Conservation (phyloP, 768 basidiomycete species). For the Leucocoprinus sp. region DNA sequence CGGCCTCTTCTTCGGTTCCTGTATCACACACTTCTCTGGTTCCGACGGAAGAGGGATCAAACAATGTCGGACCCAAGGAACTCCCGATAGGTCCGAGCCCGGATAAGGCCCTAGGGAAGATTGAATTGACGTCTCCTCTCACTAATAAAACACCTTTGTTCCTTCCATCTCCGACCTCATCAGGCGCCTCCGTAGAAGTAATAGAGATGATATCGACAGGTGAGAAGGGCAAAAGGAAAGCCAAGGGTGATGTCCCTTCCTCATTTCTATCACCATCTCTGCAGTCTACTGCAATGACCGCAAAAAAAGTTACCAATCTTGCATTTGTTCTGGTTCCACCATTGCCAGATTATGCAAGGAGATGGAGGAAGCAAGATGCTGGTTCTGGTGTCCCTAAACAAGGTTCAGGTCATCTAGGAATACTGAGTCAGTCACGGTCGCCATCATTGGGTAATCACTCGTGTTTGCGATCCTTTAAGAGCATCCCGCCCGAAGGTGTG, state of each 20-base stretch:
- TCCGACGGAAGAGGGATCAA: neutral
- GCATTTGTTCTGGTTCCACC: conserved; percentile 6
- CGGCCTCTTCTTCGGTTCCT: neutral
- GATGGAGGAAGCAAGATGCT: conserved; percentile 3
- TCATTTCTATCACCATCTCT: neutral
- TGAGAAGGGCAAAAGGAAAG: conserved; percentile 1
- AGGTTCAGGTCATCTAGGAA: too few species aligned
- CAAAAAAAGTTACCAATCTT: neutral
- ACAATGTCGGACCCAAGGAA: too few species aligned
- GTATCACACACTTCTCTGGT: too few species aligned
- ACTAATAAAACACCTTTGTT: conserved; percentile 33
- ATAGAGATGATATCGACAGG: neutral
- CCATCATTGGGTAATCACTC: conserved; percentile 6
- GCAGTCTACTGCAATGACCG: neutral
- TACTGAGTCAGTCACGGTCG: neutral
- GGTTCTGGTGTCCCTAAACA: neutral
- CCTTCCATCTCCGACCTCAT: conserved; percentile 36
- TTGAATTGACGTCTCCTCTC: neutral
- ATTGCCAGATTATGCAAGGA: conserved; percentile 4
- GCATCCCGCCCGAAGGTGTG: neutral
- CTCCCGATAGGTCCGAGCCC: neutral
- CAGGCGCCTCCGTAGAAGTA: conserved; percentile 2
- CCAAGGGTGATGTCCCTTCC: neutral
- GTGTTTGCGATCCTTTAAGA: neutral
- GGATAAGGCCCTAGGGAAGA: neutral